A percentile compares a stretch with the other conserved stretches of the same genome.
These are phyloP conservation scores for Paracoccidioides lutzii DNA, from an alignment of 2,329 filamentous ascomycete genomes.

Conservation along the genomic window DNA sequence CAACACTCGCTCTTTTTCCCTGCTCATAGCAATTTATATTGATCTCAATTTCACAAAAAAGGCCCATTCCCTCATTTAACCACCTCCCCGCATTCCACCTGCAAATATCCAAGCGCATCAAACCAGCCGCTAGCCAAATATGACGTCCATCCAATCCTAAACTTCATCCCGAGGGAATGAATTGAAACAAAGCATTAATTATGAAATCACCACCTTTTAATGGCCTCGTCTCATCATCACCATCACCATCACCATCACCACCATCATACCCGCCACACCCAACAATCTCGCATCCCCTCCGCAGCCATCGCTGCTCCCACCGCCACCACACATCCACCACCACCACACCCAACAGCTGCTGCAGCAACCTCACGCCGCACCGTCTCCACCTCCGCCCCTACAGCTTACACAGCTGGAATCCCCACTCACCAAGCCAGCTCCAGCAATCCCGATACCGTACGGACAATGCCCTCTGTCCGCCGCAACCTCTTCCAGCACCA, in stretches of 20 bases:
- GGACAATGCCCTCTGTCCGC: constrained; percentile 25
- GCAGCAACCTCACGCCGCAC: neutral
- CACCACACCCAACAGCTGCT: constrained; percentile 13
- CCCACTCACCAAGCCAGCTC: neutral
- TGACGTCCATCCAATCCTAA: neutral
- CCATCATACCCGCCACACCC: neutral
- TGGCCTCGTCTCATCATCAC: neutral
- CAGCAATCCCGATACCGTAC: neutral
- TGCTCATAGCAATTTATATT: neutral
- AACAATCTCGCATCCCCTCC: neutral
- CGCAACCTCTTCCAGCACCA: constrained; percentile 35
- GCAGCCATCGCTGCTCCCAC: constrained; percentile 26
- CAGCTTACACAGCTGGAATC: neutral
- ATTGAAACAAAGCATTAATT: neutral
- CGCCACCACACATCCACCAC: constrained; percentile 32
- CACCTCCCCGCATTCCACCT: neutral
- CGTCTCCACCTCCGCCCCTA: neutral
- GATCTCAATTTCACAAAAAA: neutral
- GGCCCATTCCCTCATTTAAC: neutral
- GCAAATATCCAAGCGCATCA: too few species aligned
- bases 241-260: neutral
- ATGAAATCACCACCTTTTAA: neutral
- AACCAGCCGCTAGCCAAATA: neutral
- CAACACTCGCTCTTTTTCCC: neutral
- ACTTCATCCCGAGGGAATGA: neutral